Conservation (phyloP, 1,139 yeast species). For the Yamadazyma taylorii region DNA sequence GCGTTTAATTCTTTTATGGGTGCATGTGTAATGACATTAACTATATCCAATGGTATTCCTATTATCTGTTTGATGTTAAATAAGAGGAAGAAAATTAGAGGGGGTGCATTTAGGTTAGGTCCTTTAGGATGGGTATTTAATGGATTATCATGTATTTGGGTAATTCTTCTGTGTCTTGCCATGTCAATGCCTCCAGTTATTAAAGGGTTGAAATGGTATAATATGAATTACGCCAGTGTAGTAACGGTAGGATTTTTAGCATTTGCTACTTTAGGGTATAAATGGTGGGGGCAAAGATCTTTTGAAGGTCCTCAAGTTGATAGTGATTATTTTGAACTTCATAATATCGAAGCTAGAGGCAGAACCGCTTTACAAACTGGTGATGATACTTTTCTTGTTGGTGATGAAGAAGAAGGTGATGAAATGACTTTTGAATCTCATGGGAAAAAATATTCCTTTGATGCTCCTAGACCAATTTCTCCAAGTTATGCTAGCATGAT, state of each 20-base stretch:
- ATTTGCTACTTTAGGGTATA: constrained; percentile 51
- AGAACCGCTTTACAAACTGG: constrained; percentile 10
- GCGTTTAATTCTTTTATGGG: constrained; percentile 88
- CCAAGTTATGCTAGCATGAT: constrained; percentile 11
- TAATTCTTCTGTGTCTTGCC: constrained; percentile 56
- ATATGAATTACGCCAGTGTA: constrained; percentile 75
- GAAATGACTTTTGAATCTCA: constrained; percentile 9
- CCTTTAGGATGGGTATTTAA: constrained; percentile 68
- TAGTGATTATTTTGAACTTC: constrained; percentile 45
- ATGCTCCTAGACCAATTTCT: constrained; percentile 13
- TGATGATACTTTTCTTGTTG: constrained; percentile 8
- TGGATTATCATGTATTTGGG: constrained; percentile 60
- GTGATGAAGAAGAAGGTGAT: constrained; percentile 15
- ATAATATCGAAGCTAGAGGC: constrained; percentile 25
- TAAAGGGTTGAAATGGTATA: constrained; percentile 53
- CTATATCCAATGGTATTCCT: constrained; percentile 78
- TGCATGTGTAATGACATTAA: constrained; percentile 76
- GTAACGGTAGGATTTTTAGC: constrained; percentile 54
- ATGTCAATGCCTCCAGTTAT: constrained; percentile 75
- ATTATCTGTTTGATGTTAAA: constrained; percentile 61
- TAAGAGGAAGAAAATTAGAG: constrained; percentile 61
- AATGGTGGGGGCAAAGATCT: constrained; percentile 57
- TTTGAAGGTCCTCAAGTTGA: constrained; percentile 69
- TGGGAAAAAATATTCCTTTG: constrained; percentile 10
- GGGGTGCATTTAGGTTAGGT: constrained; percentile 69